A percentile compares a stretch with the other conserved stretches of the same genome.
Evolutionary conservation across 1,139 yeast genomes (phyloP).

Genomic region (Suhomyces ambrosiae): DNA sequence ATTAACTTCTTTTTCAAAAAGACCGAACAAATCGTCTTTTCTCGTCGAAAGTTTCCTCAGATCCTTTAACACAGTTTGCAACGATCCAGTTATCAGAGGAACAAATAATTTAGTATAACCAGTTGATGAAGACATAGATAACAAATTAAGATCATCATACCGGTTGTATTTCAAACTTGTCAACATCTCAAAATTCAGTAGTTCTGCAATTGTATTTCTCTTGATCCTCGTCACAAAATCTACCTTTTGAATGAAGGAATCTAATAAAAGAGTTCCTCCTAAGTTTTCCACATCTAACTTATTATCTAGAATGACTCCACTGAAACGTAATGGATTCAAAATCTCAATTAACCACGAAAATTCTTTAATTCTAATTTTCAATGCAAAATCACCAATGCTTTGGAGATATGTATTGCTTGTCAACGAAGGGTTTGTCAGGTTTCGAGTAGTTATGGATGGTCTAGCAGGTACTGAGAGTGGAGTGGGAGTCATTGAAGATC

Average conservation of each 20-base stretch:
- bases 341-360: conserved; percentile 17
- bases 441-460: too few relatives aligned
- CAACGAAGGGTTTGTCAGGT: not conserved
- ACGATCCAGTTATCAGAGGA: conserved; percentile 31
- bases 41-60: conserved; percentile 18
- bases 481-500: not conserved
- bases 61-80: conserved; percentile 17
- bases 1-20: conserved; percentile 1
- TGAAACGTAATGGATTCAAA: conserved; percentile 20
- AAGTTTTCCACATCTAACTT: conserved; percentile 18
- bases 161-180: conserved; percentile 23
- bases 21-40: conserved; percentile 13
- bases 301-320: conserved; percentile 22
- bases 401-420: too few relatives aligned
- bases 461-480: not conserved
- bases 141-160: conserved; percentile 20
- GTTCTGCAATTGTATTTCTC: conserved; percentile 23
- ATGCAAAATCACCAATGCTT: conserved; percentile 19
- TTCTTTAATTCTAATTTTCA: conserved; percentile 18
- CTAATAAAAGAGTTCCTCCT: conserved; percentile 21
- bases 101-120: conserved; percentile 38
- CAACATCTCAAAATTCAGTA: conserved; percentile 35
- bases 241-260: conserved; percentile 26
- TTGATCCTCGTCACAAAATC: conserved; percentile 18
- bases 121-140: conserved; percentile 25